Evolutionary conservation across 345 rosid species (phyloP), one percentile per base, ranked within the genome.

Genomic region (Eucalyptus lansdowneana): DNA sequence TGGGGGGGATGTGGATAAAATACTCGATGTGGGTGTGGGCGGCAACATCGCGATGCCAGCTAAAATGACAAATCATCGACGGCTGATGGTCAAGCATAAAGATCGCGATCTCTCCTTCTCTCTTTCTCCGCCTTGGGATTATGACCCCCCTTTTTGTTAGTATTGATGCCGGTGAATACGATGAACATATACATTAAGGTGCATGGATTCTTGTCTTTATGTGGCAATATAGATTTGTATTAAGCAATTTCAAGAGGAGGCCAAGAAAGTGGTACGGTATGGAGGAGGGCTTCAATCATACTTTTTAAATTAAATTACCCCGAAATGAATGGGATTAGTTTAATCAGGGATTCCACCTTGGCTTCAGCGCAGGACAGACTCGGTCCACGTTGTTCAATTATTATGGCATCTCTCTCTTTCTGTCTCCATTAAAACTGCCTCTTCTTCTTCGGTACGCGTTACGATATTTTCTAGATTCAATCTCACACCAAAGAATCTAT

Each of bases 341-440:
- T 50, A 86, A 86, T n/a, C 29, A 51, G 49, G 86, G 88, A 29
- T 87, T 89, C 88, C 91, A 90, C 90, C 91, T 89, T 49, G 93
- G 92, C 86, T 86, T 90, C 87, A 31, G 91, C 87, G 93, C 91
- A 80, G 92, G 94, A 93, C 94, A 93, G 93, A 88, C 91, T 90
- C 89, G 86, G 86, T 89, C 89, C 95, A 92, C 94, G 94, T 91
- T 92, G 67, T 90, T 91, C 94, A 90, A 93, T 91, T 87, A 92
- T 90, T 90, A 58, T 17, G 50, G 50, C 29, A 76, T 12, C 85
- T 9, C 62, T 56, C 29, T 56, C 62, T 56, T 9, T 56, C 29
- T 25, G 29, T 53, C 58, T 72, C 81, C 11, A 21, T 72, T 72
- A 45, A 76, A 22, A 21, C 29, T 40, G 85, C 47, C 45, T 40